Evolutionary conservation across 257 asterid species (phyloP).

Genomic region (Fraxinus anomala): DNA sequence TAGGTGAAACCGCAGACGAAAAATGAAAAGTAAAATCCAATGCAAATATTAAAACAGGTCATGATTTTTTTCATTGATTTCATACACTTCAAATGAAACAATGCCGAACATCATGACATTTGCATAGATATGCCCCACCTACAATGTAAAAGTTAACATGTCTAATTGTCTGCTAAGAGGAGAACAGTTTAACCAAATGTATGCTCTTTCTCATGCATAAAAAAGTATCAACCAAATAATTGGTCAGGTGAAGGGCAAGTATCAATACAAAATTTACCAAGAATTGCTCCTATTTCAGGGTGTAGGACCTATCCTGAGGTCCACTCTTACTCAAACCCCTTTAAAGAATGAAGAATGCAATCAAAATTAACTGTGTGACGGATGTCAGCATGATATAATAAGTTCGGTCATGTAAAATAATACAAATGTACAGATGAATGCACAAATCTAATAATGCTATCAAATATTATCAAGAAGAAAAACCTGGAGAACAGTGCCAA

Average conservation of each 20-base stretch:
- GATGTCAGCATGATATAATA: neutral
- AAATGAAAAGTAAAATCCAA: neutral
- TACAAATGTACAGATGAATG: constrained; percentile 5
- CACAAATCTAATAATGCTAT: neutral
- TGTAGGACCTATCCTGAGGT: neutral
- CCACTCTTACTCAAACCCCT: neutral
- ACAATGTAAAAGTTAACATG: too few relatives aligned
- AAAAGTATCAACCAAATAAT: neutral
- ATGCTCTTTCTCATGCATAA: neutral
- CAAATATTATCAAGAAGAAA: neutral
- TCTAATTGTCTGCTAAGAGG: neutral
- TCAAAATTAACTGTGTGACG: neutral
- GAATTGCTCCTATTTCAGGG: neutral
- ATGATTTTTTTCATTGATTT: neutral
- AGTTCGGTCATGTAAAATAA: neutral
- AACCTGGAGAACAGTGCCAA: constrained; percentile 69
- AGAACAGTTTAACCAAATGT: neutral
- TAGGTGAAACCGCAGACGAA: neutral
- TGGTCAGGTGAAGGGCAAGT: neutral
- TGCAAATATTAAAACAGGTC: neutral
- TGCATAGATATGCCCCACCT: neutral
- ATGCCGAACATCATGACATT: neutral
- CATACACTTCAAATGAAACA: neutral
- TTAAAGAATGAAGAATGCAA: neutral
- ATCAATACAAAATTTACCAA: neutral